Conservation (phyloP, 2,329 filamentous ascomycete genomes). For the Thelonectria olida region DNA sequence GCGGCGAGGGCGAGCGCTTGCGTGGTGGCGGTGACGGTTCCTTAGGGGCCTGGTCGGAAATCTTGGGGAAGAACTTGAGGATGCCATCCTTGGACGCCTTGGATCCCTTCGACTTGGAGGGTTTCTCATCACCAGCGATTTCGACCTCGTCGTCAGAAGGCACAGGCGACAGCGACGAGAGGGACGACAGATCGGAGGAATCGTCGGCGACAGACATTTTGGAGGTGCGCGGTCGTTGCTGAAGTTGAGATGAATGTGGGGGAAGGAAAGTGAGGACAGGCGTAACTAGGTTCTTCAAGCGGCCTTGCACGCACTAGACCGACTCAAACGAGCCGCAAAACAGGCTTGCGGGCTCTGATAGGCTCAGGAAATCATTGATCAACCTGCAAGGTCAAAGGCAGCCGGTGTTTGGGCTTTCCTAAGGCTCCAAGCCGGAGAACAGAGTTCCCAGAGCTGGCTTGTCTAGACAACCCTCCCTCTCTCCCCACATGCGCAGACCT, state of each 20-base stretch:
- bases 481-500: conserved; percentile 19
- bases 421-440: neutral
- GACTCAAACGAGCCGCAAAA: conserved; percentile 43
- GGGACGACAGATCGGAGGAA: conserved; percentile 70
- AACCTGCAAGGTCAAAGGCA: conserved; percentile 20
- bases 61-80: conserved; percentile 73
- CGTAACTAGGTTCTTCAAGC: conserved; percentile 40
- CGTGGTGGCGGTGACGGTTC: conserved; percentile 72
- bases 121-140: conserved; percentile 46
- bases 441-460: conserved; percentile 8
- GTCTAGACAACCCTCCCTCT: conserved; percentile 6
- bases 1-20: conserved; percentile 87
- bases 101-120: conserved; percentile 53
- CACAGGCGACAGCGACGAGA: conserved; percentile 58
- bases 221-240: conserved; percentile 38
- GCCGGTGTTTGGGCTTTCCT: conserved; percentile 9
- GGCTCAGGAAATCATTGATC: conserved; percentile 39
- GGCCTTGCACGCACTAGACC: conserved; percentile 45
- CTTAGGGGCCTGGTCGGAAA: conserved; percentile 61
- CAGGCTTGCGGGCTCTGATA: conserved; percentile 43
- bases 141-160: conserved; percentile 61
- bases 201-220: conserved; percentile 69
- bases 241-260: conserved; percentile 44
- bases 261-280: conserved; percentile 44
- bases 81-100: conserved; percentile 66